Conservation (phyloP, 352 stramenopile genomes). For the Albugo candida region DNA sequence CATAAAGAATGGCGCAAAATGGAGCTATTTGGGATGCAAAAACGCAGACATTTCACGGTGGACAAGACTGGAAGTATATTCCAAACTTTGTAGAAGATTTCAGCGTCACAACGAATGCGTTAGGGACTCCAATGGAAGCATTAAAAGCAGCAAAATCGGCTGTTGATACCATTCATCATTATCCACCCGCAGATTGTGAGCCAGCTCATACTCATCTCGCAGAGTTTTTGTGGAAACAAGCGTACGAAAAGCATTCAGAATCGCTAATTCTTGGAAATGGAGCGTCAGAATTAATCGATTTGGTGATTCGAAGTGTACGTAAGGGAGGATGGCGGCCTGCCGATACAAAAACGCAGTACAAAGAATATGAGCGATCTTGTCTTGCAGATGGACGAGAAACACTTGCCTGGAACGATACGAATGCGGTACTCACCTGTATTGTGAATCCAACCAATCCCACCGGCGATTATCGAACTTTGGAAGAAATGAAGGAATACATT, state of each 20-base stretch:
- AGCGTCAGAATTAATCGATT: conserved; percentile 69
- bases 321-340: conserved; percentile 49
- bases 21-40: conserved; percentile 46
- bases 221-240: conserved; percentile 62
- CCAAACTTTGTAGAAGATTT: conserved; percentile 80
- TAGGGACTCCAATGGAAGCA: conserved; percentile 56
- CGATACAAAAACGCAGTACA: conserved; percentile 65
- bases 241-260: conserved; percentile 32
- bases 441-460: conserved; percentile 84
- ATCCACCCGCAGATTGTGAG: conserved; percentile 80
- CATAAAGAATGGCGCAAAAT: conserved; percentile 1
- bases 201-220: conserved; percentile 75
- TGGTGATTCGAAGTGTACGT: conserved; percentile 72
- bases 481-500: conserved; percentile 76
- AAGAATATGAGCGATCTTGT: conserved; percentile 75
- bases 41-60: conserved; percentile 83
- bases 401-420: conserved; percentile 47
- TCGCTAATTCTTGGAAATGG: conserved; percentile 70
- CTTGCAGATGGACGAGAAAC: conserved; percentile 62
- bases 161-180: conserved; percentile 74
- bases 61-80: conserved; percentile 83
- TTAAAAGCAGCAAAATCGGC: conserved; percentile 45
- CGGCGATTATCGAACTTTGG: conserved; percentile 70
- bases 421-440: conserved; percentile 61
- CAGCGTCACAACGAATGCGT: conserved; percentile 76